Evolutionary conservation across 768 basidiomycete genomes (phyloP).

Genomic region (Leccinum subgranulosum): DNA sequence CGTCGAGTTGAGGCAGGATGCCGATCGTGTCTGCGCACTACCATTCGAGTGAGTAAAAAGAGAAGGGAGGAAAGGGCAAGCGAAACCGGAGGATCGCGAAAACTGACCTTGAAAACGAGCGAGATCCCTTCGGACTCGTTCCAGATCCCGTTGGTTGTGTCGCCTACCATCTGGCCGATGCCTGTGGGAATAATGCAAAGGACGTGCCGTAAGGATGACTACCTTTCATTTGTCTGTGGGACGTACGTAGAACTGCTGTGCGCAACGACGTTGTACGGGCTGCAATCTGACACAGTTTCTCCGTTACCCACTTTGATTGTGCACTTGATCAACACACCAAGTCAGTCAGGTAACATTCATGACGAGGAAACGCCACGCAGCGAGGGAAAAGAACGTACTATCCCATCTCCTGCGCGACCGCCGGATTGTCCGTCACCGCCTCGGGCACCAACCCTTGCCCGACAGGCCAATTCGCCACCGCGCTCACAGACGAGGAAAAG

Average conservation of each 20-base stretch:
- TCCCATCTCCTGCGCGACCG: conserved; percentile 32
- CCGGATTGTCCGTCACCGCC: conserved; percentile 21
- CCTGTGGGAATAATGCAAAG: conserved; percentile 24
- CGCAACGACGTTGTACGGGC: conserved; percentile 25
- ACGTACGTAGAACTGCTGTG: conserved; percentile 21
- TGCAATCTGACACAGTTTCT: conserved; percentile 48
- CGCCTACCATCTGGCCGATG: conserved; percentile 58
- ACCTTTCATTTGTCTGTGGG: background rate
- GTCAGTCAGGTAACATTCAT: background rate
- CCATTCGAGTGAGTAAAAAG: background rate
- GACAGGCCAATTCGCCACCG: conserved; percentile 21
- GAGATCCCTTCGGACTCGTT: conserved; percentile 46
- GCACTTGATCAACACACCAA: conserved; percentile 8
- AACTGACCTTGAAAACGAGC: conserved; percentile 29
- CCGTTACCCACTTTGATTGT: conserved; percentile 50
- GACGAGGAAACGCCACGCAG: background rate
- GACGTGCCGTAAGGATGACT: background rate
- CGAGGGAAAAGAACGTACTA: conserved; percentile 22
- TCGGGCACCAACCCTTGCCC: conserved; percentile 14
- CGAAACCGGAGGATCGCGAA: background rate
- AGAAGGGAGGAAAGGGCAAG: background rate
- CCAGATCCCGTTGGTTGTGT: conserved; percentile 47
- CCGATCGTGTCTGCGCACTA: conserved; percentile 41
- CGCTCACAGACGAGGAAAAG: conserved; percentile 50
- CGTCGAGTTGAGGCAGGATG: conserved; percentile 30